Evolutionary conservation across 768 basidiomycete genomes (phyloP).

Genomic region (Sutorius australiensis): DNA sequence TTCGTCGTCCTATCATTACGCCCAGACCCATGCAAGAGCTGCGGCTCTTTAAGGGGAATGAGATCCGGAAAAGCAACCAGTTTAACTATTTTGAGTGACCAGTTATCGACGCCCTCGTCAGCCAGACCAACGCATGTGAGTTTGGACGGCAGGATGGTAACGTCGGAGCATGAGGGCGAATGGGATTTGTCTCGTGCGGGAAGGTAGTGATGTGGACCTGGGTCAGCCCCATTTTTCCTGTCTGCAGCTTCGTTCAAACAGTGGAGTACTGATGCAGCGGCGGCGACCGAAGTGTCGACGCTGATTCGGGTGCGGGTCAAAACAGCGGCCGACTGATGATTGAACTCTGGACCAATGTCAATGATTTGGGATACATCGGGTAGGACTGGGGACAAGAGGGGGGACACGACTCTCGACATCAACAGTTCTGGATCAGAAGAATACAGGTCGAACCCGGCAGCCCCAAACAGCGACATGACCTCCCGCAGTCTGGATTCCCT

Average conservation of each 20-base stretch:
- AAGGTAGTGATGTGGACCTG: slow-evolving; percentile 9
- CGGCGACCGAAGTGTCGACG: slow-evolving; percentile 31
- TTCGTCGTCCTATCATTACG: slow-evolving; percentile 1
- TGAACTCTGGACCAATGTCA: slow-evolving; percentile 29
- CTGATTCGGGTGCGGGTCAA: slow-evolving; percentile 47
- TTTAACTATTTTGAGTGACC: slow-evolving; percentile 76
- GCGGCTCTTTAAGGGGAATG: slow-evolving; percentile 37
- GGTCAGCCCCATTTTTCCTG: slow-evolving; percentile 1
- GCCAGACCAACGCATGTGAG: slow-evolving; percentile 74
- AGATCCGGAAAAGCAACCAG: slow-evolving; percentile 74
- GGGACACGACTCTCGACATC: slow-evolving; percentile 28
- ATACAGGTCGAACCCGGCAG: slow-evolving; percentile 65
- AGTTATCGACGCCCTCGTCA: slow-evolving; percentile 63
- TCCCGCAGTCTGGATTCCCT: slow-evolving; percentile 62
- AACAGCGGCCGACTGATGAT: slow-evolving; percentile 39
- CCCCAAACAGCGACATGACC: slow-evolving; percentile 54
- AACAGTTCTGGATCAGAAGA: slow-evolving; percentile 41
- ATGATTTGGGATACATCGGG: slow-evolving; percentile 28
- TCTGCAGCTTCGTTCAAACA: slow-evolving; percentile 1
- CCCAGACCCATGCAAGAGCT: slow-evolving; percentile 2
- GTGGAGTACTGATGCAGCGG: slow-evolving; percentile 8
- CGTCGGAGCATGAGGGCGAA: slow-evolving; percentile 56
- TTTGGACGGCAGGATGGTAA: slow-evolving; percentile 62
- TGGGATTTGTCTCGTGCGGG: slow-evolving; percentile 40
- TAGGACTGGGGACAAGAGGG: slow-evolving; percentile 32